phyloP scores from a whole-genome alignment of 2,329 filamentous ascomycete species.

The Knufia fluminis region DNA sequence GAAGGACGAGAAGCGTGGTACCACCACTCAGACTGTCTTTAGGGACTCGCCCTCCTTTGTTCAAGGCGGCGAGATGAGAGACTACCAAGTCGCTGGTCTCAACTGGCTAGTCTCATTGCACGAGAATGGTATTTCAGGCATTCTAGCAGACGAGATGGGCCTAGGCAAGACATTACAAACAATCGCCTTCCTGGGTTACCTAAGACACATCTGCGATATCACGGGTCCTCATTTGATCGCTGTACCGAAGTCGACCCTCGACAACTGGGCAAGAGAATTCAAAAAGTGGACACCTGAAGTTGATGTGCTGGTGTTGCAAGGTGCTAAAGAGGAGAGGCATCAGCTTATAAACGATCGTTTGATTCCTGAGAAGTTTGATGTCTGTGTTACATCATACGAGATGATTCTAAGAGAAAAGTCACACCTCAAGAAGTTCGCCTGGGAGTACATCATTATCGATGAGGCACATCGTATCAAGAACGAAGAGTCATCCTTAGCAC shows the following conservation, averaged over 20 bases:
- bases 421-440: slow-evolving; percentile 93
- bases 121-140: slow-evolving; percentile 97
- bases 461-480: slow-evolving; percentile 99
- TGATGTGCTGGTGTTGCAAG: slow-evolving; percentile 86
- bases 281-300: slow-evolving; percentile 90
- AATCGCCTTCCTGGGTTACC: slow-evolving; percentile 90
- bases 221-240: slow-evolving; percentile 83
- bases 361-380: slow-evolving; percentile 92
- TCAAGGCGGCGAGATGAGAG: slow-evolving; percentile 75
- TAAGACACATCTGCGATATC: slow-evolving; percentile 82
- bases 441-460: slow-evolving; percentile 99
- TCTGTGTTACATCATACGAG: slow-evolving; percentile 97
- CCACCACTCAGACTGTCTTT: slow-evolving; percentile 80
- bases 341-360: slow-evolving; percentile 81
- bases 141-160: slow-evolving; percentile 97
- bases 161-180: slow-evolving; percentile 96
- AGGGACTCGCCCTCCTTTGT: slow-evolving; percentile 89
- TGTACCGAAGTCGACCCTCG: slow-evolving; percentile 92
- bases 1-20: slow-evolving; percentile 79
- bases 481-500: slow-evolving; percentile 90
- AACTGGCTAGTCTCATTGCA: slow-evolving; percentile 98
- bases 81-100: slow-evolving; percentile 89
- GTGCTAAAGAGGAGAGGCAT: slow-evolving; percentile 86
- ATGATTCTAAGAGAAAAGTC: slow-evolving; percentile 96
- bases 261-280: slow-evolving; percentile 98